Conservation (phyloP, 345 rosid species). For the Aegle marmelos region DNA sequence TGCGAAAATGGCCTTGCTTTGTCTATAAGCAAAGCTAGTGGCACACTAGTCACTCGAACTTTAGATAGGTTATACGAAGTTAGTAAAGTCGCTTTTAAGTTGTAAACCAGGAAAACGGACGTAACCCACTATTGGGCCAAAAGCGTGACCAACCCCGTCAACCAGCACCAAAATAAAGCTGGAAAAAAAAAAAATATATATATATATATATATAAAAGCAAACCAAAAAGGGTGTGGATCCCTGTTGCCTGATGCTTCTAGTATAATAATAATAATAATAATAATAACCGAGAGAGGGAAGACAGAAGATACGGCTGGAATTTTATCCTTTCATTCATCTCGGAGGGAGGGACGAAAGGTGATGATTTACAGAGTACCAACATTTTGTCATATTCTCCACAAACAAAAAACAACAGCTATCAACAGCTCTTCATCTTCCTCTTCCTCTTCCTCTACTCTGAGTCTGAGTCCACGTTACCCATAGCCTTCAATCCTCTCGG, state of each 20-base stretch:
- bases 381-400: conserved; percentile 11
- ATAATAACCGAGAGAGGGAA: neutral
- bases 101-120: no score
- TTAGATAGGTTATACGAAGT: neutral
- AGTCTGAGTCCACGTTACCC: conserved; percentile 53
- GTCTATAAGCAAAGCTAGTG: neutral
- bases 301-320: neutral
- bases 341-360: neutral
- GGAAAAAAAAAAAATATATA: neutral
- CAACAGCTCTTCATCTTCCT: neutral
- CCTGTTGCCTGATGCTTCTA: no score
- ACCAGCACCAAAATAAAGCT: neutral
- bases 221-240: neutral
- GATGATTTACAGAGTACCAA: neutral
- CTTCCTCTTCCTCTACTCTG: conserved; percentile 27
- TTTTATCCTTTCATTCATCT: neutral
- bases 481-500: conserved; percentile 60
- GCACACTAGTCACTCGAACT: neutral
- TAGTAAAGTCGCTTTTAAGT: neutral
- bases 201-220: neutral
- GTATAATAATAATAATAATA: no score
- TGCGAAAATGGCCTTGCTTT: no score
- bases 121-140: neutral
- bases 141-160: neutral
- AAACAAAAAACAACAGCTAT: neutral